Evolutionary conservation across 345 rosid genomes (phyloP).

Genomic region (Abelmoschus esculentus): DNA sequence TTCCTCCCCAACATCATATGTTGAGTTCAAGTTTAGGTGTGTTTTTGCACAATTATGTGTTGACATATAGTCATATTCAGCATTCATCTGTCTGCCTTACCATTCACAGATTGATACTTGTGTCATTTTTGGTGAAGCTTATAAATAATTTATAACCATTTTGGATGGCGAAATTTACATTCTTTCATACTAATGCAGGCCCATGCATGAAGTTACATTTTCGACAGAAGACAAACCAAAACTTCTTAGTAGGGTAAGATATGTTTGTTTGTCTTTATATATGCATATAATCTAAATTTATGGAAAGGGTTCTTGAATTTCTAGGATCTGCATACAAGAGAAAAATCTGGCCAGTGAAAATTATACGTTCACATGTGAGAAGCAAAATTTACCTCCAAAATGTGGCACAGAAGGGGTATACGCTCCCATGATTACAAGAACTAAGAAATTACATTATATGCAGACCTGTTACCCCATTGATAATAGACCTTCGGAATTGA

Average conservation of each 20-base stretch:
- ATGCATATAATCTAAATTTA: background rate
- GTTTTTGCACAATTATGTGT: background rate
- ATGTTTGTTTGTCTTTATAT: background rate
- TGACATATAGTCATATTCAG: background rate
- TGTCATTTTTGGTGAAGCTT: background rate
- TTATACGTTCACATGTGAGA: background rate
- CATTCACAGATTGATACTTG: background rate
- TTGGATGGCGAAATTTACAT: slow-evolving; percentile 12
- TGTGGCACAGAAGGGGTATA: background rate
- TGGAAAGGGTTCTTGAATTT: slow-evolving; percentile 1
- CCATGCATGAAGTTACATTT: slow-evolving; percentile 94
- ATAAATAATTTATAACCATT: background rate
- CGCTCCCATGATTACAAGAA: background rate
- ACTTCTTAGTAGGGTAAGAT: slow-evolving; percentile 83
- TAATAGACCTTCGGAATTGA: slow-evolving; percentile 4
- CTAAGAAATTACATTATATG: background rate
- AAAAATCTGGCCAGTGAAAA: background rate
- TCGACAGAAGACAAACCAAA: slow-evolving; percentile 90
- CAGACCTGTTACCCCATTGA: slow-evolving; percentile 6
- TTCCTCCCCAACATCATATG: background rate
- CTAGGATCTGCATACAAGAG: background rate
- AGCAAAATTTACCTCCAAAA: slow-evolving; percentile 6
- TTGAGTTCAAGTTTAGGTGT: background rate
- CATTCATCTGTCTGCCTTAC: background rate
- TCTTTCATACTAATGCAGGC: slow-evolving; percentile 42